Conservation (phyloP, 306 rosid genomes). For the Pterocarpus macrocarpus region DNA sequence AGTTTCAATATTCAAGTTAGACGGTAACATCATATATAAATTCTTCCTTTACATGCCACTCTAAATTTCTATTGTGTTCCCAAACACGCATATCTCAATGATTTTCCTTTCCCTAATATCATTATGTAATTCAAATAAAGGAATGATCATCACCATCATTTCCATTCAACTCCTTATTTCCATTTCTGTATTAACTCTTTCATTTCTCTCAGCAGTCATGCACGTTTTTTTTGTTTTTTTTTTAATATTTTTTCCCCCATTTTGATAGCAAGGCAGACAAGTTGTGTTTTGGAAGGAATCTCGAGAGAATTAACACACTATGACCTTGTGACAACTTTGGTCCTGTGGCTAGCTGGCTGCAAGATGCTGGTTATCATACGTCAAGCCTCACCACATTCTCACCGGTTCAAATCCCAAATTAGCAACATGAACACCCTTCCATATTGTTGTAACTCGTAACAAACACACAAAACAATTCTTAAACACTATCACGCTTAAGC, state of each 20-base stretch:
- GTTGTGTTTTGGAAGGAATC: background rate
- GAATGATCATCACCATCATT: background rate
- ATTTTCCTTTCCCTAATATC: background rate
- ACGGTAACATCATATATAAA: background rate
- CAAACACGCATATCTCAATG: background rate
- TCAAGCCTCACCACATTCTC: too few species aligned
- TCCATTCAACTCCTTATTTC: background rate
- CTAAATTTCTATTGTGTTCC: background rate
- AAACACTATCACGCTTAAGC: background rate
- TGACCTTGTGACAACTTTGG: background rate
- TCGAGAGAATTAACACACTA: background rate
- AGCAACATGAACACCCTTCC: background rate
- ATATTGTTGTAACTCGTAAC: background rate
- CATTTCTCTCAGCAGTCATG: background rate
- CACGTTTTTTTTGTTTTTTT: background rate
- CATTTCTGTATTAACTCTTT: background rate
- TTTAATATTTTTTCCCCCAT: background rate
- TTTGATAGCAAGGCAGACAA: background rate
- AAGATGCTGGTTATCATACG: too few species aligned
- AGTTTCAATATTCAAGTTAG: background rate
- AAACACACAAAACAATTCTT: background rate
- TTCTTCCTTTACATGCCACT: slow-evolving; percentile 5
- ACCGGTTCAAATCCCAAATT: background rate
- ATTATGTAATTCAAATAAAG: background rate
- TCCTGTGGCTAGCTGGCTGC: too few species aligned